Evolutionary conservation across 2,329 filamentous ascomycete species (phyloP), one percentile per base, ranked within the genome.

Genomic region (Allantophomopsis cytisporea): DNA sequence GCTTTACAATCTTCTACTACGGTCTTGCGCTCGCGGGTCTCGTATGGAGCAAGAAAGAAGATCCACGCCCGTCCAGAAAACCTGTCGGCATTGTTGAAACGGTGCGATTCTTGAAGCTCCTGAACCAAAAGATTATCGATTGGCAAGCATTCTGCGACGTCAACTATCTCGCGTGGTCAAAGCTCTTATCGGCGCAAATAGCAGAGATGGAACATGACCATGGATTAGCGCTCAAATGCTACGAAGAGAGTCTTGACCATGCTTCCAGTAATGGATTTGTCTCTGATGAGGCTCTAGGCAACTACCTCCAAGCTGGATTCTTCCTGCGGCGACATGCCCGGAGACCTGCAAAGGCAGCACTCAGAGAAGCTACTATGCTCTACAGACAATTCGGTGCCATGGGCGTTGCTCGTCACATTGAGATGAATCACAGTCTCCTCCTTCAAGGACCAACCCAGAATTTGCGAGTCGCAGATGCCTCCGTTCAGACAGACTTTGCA

Each of bases 221-320:
- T 43, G 76, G 72, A 3, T 52, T 58, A 2, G 76, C 80, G 7
- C 65, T 87, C 28, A 62, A 62, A 17, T 62, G 70, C 35, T 88
- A 85, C 50, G 83, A 89, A 53, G 66, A 73, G 44, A 75, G 78
- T 6, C 60, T 87, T 41, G 81, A 88, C 49, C 82, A 87, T 50
- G 73, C 79, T 11, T 68, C 81, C 15, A 67, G 81, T 40, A 69
- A 84, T 48, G 67, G 68, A 34, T 80, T 83, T 45, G 52, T 70
- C 2, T 71, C 86, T 37, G 83, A 88, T 43, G 80, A 87, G 54
- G 83, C 79, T 0, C 64, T 86, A 2, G 73, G 76, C 13, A 80
- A 82, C 51, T 83, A 84, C 52, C 63, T 87, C 21, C 80, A 87
- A 62, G 81, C 76, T 2, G 80, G 80, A 8, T 79, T 76, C 52